Conservation (phyloP, 257 asterid genomes). For the Knoxia roxburghii region DNA sequence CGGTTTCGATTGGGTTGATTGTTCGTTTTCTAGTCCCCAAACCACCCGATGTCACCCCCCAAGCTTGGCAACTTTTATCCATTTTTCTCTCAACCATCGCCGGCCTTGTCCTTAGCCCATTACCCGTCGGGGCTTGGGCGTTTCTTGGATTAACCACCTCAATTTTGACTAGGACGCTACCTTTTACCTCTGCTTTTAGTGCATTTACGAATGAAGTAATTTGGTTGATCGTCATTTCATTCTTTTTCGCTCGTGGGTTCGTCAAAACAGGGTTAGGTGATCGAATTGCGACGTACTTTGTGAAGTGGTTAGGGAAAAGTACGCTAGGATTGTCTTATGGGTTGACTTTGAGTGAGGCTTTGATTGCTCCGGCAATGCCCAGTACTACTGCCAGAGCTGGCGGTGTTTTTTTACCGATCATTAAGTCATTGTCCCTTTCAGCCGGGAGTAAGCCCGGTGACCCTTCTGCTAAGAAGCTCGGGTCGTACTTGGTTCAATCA, state of each 20-base stretch:
- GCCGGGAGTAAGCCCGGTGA: constrained; percentile 81
- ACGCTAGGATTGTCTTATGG: constrained; percentile 93
- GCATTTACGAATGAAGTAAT: constrained; percentile 93
- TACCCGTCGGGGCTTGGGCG: constrained; percentile 98
- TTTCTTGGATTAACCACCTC: constrained; percentile 74
- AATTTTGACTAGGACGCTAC: constrained; percentile 55
- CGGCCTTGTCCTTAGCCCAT: constrained; percentile 77
- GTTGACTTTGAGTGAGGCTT: constrained; percentile 77
- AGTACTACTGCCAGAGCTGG: constrained; percentile 99
- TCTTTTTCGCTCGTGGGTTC: constrained; percentile 88
- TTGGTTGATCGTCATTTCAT: constrained; percentile 85
- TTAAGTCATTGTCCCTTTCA: constrained; percentile 71
- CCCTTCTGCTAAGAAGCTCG: constrained; percentile 73
- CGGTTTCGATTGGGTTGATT: constrained; percentile 58
- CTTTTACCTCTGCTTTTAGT: constrained; percentile 63
- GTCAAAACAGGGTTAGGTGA: constrained; percentile 94
- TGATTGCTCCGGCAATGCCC: constrained; percentile 98
- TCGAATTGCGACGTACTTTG: constrained; percentile 81
- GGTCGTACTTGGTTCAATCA: constrained; percentile 75
- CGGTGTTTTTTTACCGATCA: constrained; percentile 86
- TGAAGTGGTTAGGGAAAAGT: constrained; percentile 87
- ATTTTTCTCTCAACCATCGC: constrained; percentile 83
- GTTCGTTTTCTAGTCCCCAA: constrained; percentile 65
- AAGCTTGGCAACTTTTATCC: constrained; percentile 86
- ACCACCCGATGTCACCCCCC: constrained; percentile 68